Conservation (phyloP, 1,284 basidiomycete species). For the Ustanciosporium gigantosporum region DNA sequence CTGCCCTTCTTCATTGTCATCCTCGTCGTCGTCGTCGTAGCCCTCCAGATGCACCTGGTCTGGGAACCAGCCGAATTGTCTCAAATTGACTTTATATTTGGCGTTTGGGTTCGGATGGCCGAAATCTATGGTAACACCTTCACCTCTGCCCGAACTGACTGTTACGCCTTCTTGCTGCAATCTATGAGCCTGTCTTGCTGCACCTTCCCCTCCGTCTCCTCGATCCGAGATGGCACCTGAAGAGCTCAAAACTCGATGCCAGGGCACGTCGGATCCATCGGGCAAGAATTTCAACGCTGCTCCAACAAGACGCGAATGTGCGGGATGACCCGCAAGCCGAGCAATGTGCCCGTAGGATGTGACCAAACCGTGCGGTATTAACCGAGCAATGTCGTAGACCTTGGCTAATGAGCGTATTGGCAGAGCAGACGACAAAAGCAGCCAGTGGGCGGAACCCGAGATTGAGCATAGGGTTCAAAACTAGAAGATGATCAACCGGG, state of each 20-base stretch:
- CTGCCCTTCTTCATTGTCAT: background rate
- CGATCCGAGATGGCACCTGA: conserved; percentile 54
- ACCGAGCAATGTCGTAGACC: conserved; percentile 50
- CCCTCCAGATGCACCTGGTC: conserved; percentile 26
- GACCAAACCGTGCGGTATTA: conserved; percentile 49
- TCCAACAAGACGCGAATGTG: conserved; percentile 53
- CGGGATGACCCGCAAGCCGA: conserved; percentile 46
- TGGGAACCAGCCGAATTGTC: conserved; percentile 41
- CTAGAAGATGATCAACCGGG: background rate
- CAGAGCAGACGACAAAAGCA: background rate
- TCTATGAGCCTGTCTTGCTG: conserved; percentile 44
- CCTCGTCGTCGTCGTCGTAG: conserved; percentile 10
- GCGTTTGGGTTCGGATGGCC: conserved; percentile 30
- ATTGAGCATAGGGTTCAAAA: too few species aligned
- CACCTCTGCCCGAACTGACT: conserved; percentile 28
- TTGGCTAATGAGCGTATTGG: conserved; percentile 27
- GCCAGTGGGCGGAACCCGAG: too few species aligned
- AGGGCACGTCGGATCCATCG: conserved; percentile 42
- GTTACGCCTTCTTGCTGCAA: conserved; percentile 43
- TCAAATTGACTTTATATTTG: conserved; percentile 27
- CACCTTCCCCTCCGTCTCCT: conserved; percentile 56
- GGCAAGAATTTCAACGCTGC: conserved; percentile 52
- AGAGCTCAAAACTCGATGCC: conserved; percentile 54
- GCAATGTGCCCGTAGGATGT: conserved; percentile 60
- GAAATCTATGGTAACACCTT: conserved; percentile 34